Base-by-base conservation (phyloP, 306 rosid genomes). In the Ziziphus jujuba region DNA sequence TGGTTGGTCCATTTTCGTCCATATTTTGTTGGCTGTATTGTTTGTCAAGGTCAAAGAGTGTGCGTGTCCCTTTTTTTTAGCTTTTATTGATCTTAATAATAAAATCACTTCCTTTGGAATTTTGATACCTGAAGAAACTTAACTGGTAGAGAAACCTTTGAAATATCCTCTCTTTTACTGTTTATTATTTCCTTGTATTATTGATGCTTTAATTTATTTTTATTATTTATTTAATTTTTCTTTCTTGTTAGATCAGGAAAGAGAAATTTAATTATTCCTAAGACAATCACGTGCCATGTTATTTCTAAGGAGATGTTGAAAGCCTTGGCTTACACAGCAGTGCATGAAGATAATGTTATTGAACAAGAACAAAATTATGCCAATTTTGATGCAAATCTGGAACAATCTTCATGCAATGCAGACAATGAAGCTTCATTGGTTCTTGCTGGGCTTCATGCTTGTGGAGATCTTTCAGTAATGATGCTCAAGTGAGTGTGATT, bases 391-490 rank as follows among this genome's bases (percentile, higher is more conserved):
- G 67, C 19, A 48, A 62, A 53, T 75, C 56, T 47, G 20, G 49
- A 43, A 60, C 73, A 65, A 70, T 34, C 77, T 49, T 74, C 68
- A 33, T 35, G 76, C 72, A 45, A 44, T 64, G 73, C 69, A 36
- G 72, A 72, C 62, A 38, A 65, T 56, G 85, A 67, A 40, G 61
- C 80, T 64, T 80, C 90, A 49, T 63, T 79, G 66, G 90, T 90
- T 74, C 91, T 92, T 73, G 96, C 93, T 61, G 98, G 98, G 43
- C 97, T 93, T 81, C 98, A 93, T 83, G 97, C 98, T 70, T 92
- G 97, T 61, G 98, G 98, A 47, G 98, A 90, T 82, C 97, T 92
- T 72, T 90, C 98, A 2, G 93, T 86, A 49, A 90, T 81, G 47
- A 90, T 90, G 91, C 90, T 90, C 61, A 89, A 84, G 98, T 87